These are phyloP conservation scores for Acaromyces ingoldii DNA, from an alignment of 1,284 basidiomycete genomes.

Conservation along the genomic window DNA sequence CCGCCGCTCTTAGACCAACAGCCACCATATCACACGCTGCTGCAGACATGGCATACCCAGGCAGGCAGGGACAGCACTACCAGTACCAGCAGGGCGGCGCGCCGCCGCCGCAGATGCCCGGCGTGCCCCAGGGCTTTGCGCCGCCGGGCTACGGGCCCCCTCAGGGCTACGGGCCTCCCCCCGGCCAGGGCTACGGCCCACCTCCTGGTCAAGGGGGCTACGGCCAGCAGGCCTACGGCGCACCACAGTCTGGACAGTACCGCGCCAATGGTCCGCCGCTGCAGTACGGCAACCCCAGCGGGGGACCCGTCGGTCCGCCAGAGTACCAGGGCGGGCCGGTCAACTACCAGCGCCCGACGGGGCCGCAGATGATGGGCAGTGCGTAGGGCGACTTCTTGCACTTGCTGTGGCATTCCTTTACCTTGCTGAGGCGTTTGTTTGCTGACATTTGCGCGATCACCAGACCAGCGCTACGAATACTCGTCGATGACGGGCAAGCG, in stretches of 20 bases:
- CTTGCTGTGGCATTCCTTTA: not conserved
- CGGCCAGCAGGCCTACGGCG: not conserved
- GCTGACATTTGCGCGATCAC: not conserved
- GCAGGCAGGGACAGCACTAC: slow-evolving; percentile 37
- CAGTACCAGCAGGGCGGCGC: slow-evolving; percentile 24
- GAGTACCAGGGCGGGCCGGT: slow-evolving; percentile 34
- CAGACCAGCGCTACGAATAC: slow-evolving; percentile 42
- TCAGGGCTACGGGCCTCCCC: slow-evolving; percentile 17
- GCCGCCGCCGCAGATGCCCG: not conserved
- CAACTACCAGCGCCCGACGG: slow-evolving; percentile 35
- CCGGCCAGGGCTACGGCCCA: too few relatives aligned
- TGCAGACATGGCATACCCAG: slow-evolving; percentile 38
- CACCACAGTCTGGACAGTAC: slow-evolving; percentile 8
- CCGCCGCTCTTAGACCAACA: too few relatives aligned
- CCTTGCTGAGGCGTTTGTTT: not conserved
- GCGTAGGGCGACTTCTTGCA: not conserved
- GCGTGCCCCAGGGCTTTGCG: slow-evolving; percentile 2
- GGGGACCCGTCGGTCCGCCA: slow-evolving; percentile 32
- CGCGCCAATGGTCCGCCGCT: slow-evolving; percentile 18
- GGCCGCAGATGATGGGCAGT: slow-evolving; percentile 35
- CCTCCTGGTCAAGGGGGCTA: not conserved
- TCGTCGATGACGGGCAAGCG: slow-evolving; percentile 47
- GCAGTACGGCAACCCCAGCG: slow-evolving; percentile 12
- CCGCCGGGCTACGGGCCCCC: slow-evolving; percentile 23
- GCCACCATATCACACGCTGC: too few relatives aligned